Base-by-base conservation (phyloP, 208 protist genomes). In the Trypanosoma boissoni region DNA sequence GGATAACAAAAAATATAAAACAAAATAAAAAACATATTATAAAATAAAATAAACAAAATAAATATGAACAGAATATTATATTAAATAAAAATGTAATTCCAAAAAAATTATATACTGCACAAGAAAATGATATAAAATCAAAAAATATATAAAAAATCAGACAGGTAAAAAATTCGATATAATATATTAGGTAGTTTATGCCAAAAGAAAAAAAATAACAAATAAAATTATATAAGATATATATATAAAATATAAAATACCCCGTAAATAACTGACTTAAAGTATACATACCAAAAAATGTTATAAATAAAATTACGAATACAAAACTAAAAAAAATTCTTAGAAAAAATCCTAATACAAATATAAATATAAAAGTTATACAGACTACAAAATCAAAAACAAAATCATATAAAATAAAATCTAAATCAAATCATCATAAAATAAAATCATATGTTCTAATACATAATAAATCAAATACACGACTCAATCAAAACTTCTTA, bases 341-440 rank as follows among this genome's bases (percentile, higher is more conserved):
- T 49, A 92, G 72, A 84, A 92, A 91, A 80, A 92, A 92, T 80
- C 77, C 80, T 76, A 92, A 74, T 42, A 92, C 64, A 77, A 88
- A 92, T 32, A 92, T 74, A 85, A 88, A 92, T 54, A 92, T 87
- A 83, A 87, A 92, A 46, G 85, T 88, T 46, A 92, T 88, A 75
- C 80, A 88, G 31, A 92, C 81, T 34, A 88, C 80, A 87, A 92
- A 88, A 81, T 92, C 85, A 74, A 92, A 92, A 49, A 92, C 80
- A 86, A 92, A 92, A 81, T 92, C 85, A 76, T 88, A 92, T 63
- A 92, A 80, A 58, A 92, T 88, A 68, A 92, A 92, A 83, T 92
- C 85, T 78, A 92, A 80, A 74, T 92, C 85, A 68, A 92, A 92
- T 81, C 85, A 92, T 78, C 85, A 92, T 62, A 92, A 81, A 49